A percentile compares a stretch with the other conserved stretches of the same genome.
Conservation (phyloP, 2,329 filamentous ascomycete genomes). For the Colletotrichum coccodes region DNA sequence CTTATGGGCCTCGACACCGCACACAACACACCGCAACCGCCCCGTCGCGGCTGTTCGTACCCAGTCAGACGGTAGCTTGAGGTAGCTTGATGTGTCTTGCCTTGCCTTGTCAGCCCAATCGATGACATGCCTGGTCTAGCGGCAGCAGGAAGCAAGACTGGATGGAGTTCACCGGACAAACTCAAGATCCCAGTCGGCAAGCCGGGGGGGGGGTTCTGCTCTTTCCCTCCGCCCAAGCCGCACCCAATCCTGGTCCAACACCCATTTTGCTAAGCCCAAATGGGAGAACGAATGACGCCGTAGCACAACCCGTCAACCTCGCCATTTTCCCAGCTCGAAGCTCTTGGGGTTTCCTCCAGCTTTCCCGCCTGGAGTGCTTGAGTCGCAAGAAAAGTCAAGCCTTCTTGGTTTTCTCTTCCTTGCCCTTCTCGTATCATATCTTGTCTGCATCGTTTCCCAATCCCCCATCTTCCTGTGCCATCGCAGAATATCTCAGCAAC, state of each 20-base stretch:
- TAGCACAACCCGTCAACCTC: slow-evolving; percentile 33
- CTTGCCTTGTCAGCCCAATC: slow-evolving; percentile 26
- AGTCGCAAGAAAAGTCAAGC: slow-evolving; percentile 39
- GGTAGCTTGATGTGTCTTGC: neutral
- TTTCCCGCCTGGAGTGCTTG: neutral
- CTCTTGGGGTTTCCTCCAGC: neutral
- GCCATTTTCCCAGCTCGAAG: slow-evolving; percentile 27
- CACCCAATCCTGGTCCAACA: slow-evolving; percentile 20
- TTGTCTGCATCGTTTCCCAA: neutral
- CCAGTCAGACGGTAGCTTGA: slow-evolving; percentile 14
- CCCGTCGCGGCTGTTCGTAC: slow-evolving; percentile 29
- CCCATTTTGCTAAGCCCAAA: slow-evolving; percentile 25
- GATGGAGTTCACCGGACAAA: slow-evolving; percentile 1
- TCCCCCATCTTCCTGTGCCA: neutral
- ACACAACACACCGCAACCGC: slow-evolving; percentile 13
- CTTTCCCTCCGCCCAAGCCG: slow-evolving; percentile 19
- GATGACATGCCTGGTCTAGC: slow-evolving; percentile 27
- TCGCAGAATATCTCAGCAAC: slow-evolving; percentile 5
- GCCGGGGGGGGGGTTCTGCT: slow-evolving; percentile 8
- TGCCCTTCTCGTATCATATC: neutral
- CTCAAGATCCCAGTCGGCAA: slow-evolving; percentile 7
- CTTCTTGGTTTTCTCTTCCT: neutral
- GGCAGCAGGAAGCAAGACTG: slow-evolving; percentile 1
- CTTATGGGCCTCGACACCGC: slow-evolving; percentile 7
- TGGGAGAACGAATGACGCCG: slow-evolving; percentile 28